These are phyloP conservation scores for Trametopsis cervina DNA, from an alignment of 768 basidiomycete species.

Conservation along the genomic window DNA sequence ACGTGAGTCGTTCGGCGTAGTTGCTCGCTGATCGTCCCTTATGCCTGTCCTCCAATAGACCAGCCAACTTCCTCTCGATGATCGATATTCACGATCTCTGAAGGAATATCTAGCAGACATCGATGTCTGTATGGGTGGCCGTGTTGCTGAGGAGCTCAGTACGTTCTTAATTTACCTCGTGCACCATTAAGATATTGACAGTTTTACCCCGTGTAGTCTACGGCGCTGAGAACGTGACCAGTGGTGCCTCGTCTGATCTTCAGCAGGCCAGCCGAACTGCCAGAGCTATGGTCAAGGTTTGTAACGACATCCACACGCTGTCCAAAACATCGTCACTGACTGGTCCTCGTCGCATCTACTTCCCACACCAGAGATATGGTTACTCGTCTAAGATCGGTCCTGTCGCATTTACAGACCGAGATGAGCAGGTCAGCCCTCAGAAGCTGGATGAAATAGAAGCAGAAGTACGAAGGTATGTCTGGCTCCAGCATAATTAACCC, in stretches of 20 bases:
- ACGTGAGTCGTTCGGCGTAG: slow-evolving; percentile 42
- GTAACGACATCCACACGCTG: slow-evolving; percentile 13
- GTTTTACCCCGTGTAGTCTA: too few species aligned
- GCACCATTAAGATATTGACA: too few species aligned
- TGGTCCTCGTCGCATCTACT: not conserved
- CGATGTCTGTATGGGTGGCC: slow-evolving; percentile 91
- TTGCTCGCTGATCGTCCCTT: not conserved
- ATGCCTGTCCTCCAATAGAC: slow-evolving; percentile 36
- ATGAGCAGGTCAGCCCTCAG: slow-evolving; percentile 62
- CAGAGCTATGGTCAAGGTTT: slow-evolving; percentile 82
- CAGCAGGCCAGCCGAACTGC: slow-evolving; percentile 74
- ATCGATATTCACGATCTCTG: slow-evolving; percentile 62
- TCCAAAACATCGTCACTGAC: not conserved
- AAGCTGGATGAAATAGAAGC: slow-evolving; percentile 82
- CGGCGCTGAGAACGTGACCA: slow-evolving; percentile 81
- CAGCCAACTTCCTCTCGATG: slow-evolving; percentile 69
- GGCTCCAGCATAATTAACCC: not conserved
- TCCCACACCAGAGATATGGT: slow-evolving; percentile 53
- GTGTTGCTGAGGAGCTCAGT: slow-evolving; percentile 92
- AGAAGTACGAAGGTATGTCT: slow-evolving; percentile 73
- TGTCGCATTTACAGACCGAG: slow-evolving; percentile 70
- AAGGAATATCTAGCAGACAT: slow-evolving; percentile 77
- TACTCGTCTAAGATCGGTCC: slow-evolving; percentile 78
- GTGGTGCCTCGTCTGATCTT: slow-evolving; percentile 89
- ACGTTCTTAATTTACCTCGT: too few species aligned